These are phyloP conservation scores for Rhizoclosmatium sp. DNA, from an alignment of 192 early-diverging fungal species.

Conservation along the genomic window DNA sequence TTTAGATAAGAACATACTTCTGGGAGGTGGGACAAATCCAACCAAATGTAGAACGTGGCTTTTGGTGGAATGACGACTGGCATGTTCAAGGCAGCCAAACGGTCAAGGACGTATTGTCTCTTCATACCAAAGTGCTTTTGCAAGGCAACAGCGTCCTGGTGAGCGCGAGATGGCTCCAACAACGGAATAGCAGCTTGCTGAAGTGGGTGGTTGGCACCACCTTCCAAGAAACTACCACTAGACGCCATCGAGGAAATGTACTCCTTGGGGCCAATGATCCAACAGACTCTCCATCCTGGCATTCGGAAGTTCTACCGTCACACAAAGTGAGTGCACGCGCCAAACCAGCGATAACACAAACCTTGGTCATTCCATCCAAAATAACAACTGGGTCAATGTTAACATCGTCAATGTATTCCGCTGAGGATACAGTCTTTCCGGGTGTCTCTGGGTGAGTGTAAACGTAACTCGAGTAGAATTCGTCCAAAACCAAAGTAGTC, in stretches of 20 bases:
- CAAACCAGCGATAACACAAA: background rate
- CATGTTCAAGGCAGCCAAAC: constrained; percentile 52
- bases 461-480: constrained; percentile 65
- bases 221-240: constrained; percentile 60
- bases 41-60: constrained; percentile 67
- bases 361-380: constrained; percentile 31
- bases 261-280: constrained; percentile 62
- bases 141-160: constrained; percentile 50
- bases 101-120: constrained; percentile 56
- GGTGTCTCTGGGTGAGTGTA: constrained; percentile 48
- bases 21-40: constrained; percentile 53
- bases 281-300: constrained; percentile 67
- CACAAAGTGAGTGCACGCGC: too few relatives aligned
- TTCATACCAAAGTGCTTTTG: constrained; percentile 59
- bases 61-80: constrained; percentile 49
- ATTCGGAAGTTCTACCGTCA: constrained; percentile 57
- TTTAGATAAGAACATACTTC: constrained; percentile 37
- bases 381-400: constrained; percentile 59
- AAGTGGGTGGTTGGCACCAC: constrained; percentile 63
- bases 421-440: constrained; percentile 53
- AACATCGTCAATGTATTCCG: constrained; percentile 58
- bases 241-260: constrained; percentile 60
- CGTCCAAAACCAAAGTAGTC: constrained; percentile 60
- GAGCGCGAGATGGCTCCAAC: constrained; percentile 49
- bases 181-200: constrained; percentile 61